These are phyloP conservation scores for Cutaneotrichosporon sp. DNA, from an alignment of 1,284 basidiomycete genomes.

Conservation along the genomic window DNA sequence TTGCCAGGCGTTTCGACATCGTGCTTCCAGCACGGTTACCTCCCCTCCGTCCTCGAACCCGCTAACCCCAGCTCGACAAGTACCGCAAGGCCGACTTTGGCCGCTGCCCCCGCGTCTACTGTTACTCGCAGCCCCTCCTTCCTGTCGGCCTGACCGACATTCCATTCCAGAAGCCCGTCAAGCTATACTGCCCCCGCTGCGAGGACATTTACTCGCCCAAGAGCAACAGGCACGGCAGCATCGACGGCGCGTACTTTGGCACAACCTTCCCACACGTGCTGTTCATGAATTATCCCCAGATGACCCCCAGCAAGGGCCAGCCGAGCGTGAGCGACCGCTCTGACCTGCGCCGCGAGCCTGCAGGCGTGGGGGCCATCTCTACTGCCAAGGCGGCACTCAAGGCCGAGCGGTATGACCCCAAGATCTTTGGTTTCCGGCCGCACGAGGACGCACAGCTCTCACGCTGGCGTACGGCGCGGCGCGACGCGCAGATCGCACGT, in stretches of 20 bases:
- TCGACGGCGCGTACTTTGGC: constrained; percentile 95
- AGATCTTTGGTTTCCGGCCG: constrained; percentile 91
- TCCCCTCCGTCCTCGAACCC: background rate
- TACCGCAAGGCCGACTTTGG: constrained; percentile 96
- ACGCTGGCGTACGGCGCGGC: constrained; percentile 85
- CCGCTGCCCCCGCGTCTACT: constrained; percentile 89
- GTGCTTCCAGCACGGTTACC: background rate
- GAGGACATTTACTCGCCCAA: constrained; percentile 97
- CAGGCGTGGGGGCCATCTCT: constrained; percentile 53
- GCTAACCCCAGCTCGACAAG: constrained; percentile 74
- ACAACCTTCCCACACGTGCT: constrained; percentile 94
- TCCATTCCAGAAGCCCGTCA: constrained; percentile 93
- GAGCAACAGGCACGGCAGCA: constrained; percentile 86
- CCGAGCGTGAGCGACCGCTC: constrained; percentile 48
- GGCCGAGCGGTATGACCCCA: constrained; percentile 82
- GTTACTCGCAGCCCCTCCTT: constrained; percentile 84
- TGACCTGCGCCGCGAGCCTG: constrained; percentile 47
- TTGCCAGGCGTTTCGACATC: background rate
- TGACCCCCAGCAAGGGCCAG: constrained; percentile 77
- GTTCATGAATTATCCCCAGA: constrained; percentile 88
- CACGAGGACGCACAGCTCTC: constrained; percentile 88
- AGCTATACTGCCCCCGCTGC: constrained; percentile 92
- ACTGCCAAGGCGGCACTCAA: constrained; percentile 78
- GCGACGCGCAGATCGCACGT: constrained; percentile 65
- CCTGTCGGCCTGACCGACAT: constrained; percentile 93